These are phyloP conservation scores for Naganishia sp. DNA, from an alignment of 1,284 basidiomycete species.

Conservation along the genomic window DNA sequence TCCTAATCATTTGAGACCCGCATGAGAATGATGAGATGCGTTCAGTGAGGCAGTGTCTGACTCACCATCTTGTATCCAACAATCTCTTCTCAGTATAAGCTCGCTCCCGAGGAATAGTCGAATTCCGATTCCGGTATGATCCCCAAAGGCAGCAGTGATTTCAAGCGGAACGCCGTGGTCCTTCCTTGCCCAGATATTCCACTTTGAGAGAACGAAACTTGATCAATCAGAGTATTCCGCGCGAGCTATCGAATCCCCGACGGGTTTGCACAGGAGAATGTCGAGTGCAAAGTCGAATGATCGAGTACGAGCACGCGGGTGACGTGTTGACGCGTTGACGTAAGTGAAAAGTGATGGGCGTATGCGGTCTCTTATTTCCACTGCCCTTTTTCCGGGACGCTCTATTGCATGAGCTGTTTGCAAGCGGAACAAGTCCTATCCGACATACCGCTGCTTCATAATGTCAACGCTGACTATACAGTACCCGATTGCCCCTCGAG, in stretches of 20 bases:
- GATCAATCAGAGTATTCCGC: no score
- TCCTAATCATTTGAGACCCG: slow-evolving; percentile 5
- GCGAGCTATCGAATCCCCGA: no score
- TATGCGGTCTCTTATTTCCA: neutral
- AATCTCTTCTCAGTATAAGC: no score
- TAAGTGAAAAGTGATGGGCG: neutral
- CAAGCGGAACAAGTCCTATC: no score
- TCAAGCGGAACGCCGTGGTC: no score
- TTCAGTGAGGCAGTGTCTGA: neutral
- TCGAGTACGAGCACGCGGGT: neutral
- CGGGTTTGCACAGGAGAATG: neutral
- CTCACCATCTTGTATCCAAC: neutral
- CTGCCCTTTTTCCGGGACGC: neutral
- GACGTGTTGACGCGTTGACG: neutral
- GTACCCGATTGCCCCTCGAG: slow-evolving; percentile 11
- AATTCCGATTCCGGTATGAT: no score
- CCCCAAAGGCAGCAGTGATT: no score
- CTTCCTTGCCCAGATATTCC: no score
- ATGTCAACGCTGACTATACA: slow-evolving; percentile 10
- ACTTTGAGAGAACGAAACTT: no score
- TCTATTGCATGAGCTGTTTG: neutral
- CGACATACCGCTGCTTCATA: no score
- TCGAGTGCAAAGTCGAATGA: neutral
- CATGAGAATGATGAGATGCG: neutral
- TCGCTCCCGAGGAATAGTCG: no score